Percentiles rank a stretch among this genome's conserved stretches.
Evolutionary conservation across 768 basidiomycete species (phyloP).

Genomic region (Antrodiella citrinella): DNA sequence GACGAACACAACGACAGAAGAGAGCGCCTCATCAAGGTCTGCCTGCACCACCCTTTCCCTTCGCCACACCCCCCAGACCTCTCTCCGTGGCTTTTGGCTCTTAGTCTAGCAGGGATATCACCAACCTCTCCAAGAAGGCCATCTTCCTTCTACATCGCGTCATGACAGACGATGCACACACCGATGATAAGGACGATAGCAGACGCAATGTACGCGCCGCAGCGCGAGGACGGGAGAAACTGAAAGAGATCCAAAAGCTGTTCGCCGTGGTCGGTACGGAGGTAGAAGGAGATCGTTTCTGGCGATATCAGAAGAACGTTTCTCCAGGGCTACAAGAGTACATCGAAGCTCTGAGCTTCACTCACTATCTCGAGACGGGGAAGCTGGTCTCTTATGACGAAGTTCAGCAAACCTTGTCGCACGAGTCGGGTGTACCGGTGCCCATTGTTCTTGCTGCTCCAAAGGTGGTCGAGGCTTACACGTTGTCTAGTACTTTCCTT

Average conservation of each 20-base stretch:
- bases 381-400: slow-evolving; percentile 58
- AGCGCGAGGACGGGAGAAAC: slow-evolving; percentile 45
- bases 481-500: slow-evolving; percentile 72
- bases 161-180: slow-evolving; percentile 32
- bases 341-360: slow-evolving; percentile 87
- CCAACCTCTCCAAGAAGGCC: slow-evolving; percentile 84
- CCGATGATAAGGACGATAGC: slow-evolving; percentile 17
- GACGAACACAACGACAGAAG: slow-evolving; percentile 83
- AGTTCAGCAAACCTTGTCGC: slow-evolving; percentile 58
- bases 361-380: slow-evolving; percentile 71
- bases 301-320: slow-evolving; percentile 68
- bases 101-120: slow-evolving; percentile 80
- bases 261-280: slow-evolving; percentile 58
- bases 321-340: slow-evolving; percentile 90
- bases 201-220: slow-evolving; percentile 40
- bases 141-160: slow-evolving; percentile 90
- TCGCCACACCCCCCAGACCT: not conserved
- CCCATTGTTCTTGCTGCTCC: slow-evolving; percentile 26
- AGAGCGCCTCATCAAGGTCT: slow-evolving; percentile 86
- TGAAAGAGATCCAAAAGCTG: slow-evolving; percentile 55
- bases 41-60: slow-evolving; percentile 3
- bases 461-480: too few species aligned
- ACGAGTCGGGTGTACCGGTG: slow-evolving; percentile 57
- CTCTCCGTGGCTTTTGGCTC: not conserved
- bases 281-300: slow-evolving; percentile 60